Conservation (phyloP, 1,284 basidiomycete genomes). For the Sanghuangporus weigelae region DNA sequence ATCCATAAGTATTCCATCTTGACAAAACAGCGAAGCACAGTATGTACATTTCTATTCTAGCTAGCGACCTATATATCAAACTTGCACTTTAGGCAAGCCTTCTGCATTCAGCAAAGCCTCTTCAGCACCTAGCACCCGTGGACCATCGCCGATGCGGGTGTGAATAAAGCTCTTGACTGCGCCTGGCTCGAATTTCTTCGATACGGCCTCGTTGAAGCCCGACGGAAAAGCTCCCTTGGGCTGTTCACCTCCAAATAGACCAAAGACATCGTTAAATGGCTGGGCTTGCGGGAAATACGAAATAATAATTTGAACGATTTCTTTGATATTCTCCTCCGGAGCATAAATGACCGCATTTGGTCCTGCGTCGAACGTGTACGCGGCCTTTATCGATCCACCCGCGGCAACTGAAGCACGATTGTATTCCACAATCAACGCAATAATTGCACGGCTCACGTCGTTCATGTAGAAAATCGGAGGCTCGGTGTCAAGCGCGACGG, state of each 20-base stretch:
- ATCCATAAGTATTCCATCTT: too few species aligned
- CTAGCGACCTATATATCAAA: background rate
- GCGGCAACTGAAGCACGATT: conserved; percentile 75
- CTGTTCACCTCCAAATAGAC: conserved; percentile 41
- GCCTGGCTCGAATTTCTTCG: conserved; percentile 67
- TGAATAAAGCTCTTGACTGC: conserved; percentile 87
- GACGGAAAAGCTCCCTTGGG: conserved; percentile 43
- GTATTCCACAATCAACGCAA: conserved; percentile 86
- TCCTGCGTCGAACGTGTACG: conserved; percentile 98
- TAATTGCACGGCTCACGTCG: conserved; percentile 86
- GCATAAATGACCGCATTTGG: conserved; percentile 99
- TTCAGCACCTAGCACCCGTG: conserved; percentile 54
- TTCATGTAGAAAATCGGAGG: conserved; percentile 99
- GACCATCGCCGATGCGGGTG: conserved; percentile 88
- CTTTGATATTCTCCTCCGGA: conserved; percentile 68
- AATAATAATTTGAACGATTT: conserved; percentile 72
- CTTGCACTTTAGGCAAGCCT: conserved; percentile 43
- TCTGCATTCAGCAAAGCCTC: conserved; percentile 52
- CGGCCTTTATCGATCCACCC: conserved; percentile 71
- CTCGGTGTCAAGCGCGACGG: conserved; percentile 92
- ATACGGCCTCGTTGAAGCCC: conserved; percentile 78
- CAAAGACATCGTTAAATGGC: conserved; percentile 73
- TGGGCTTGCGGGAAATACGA: conserved; percentile 80
- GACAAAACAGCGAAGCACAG: background rate
- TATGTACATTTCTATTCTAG: background rate